Conservation (phyloP, 345 rosid species). For the Brassica incana region DNA sequence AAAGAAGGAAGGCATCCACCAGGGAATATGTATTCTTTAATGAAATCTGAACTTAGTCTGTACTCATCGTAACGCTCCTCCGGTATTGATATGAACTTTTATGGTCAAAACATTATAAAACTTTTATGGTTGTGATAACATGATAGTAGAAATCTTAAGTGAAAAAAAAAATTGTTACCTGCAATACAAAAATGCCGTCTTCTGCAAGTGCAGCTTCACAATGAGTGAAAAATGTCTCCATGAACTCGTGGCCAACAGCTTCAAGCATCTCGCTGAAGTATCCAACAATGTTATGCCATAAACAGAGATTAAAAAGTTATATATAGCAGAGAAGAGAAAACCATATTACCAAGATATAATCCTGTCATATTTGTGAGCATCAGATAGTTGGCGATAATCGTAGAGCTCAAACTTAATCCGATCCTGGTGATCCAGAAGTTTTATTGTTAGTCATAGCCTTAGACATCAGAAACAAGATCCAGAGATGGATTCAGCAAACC, state of each 20-base stretch:
- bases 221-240: constrained; percentile 67
- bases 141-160: background rate
- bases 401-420: constrained; percentile 56
- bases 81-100: constrained; percentile 75
- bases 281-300: background rate
- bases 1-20: constrained; percentile 82
- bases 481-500: constrained; percentile 41
- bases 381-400: constrained; percentile 69
- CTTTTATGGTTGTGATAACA: background rate
- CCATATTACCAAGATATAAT: constrained; percentile 67
- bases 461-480: background rate
- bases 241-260: constrained; percentile 77
- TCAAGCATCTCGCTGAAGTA: constrained; percentile 82
- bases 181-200: constrained; percentile 68
- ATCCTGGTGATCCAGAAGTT: constrained; percentile 44
- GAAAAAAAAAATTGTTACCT: constrained; percentile 40
- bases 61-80: constrained; percentile 63
- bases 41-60: constrained; percentile 69
- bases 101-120: background rate
- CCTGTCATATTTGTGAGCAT: constrained; percentile 56
- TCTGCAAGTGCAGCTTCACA: constrained; percentile 71
- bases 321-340: background rate
- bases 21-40: constrained; percentile 83
- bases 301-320: too few species aligned
- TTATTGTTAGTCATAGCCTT: background rate